A percentile compares a stretch with the other conserved stretches of the same genome.
Evolutionary conservation across 306 rosid genomes (phyloP).

Genomic region (Dryas drummondii): DNA sequence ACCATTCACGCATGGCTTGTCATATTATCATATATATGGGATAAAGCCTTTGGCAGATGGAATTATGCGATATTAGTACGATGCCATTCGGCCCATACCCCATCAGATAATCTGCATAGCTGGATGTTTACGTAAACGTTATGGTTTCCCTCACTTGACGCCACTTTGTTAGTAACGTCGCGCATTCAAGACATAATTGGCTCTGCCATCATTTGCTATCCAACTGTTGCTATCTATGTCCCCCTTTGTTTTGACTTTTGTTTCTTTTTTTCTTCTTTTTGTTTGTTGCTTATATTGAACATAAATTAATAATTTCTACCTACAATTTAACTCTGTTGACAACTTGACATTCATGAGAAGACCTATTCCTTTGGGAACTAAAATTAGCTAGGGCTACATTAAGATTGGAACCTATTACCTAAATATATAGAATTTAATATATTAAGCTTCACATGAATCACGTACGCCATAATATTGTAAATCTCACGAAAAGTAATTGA

Average conservation of each 20-base stretch:
- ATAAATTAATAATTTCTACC: not conserved
- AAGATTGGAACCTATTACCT: too few relatives aligned
- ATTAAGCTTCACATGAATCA: too few relatives aligned
- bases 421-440: too few relatives aligned
- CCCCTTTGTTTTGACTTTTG: not conserved
- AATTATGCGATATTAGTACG: not conserved
- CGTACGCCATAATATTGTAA: too few relatives aligned
- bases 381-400: too few relatives aligned
- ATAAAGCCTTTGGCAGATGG: not conserved
- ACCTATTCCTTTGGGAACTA: too few relatives aligned
- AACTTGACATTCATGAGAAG: too few relatives aligned
- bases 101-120: not conserved
- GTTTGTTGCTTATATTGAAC: not conserved
- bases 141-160: not conserved
- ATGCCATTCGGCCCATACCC: not conserved
- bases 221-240: not conserved
- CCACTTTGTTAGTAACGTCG: slow-evolving; percentile 11
- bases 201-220: not conserved
- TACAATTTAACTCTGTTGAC: not conserved
- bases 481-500: too few relatives aligned
- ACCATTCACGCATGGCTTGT: too few relatives aligned
- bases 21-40: too few relatives aligned
- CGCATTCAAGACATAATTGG: not conserved
- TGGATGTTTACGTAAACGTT: slow-evolving; percentile 9
- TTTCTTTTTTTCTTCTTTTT: too few relatives aligned